Conservation (phyloP, 2,329 filamentous ascomycete genomes). For the Rhynchosporium secalis region DNA sequence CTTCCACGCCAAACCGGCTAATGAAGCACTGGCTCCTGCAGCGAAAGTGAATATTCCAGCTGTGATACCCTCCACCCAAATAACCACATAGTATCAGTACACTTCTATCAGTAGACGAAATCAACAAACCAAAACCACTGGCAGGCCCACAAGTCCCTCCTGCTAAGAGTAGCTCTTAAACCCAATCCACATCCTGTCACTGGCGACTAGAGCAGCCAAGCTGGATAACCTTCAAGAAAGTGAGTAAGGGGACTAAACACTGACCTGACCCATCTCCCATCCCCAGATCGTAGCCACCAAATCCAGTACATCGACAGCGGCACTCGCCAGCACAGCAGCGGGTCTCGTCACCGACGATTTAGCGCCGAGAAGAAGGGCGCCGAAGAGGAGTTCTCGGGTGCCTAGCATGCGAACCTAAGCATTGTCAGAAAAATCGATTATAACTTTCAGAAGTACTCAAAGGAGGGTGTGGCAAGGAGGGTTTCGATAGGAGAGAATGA, state of each 20-base stretch:
- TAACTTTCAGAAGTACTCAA: too few species aligned
- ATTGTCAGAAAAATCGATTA: background rate
- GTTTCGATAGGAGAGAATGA: background rate
- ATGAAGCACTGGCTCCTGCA: background rate
- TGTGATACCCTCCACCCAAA: background rate
- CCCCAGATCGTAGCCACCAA: constrained; percentile 4
- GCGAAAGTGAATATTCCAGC: background rate
- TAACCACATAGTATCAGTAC: background rate
- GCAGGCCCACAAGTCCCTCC: too few species aligned
- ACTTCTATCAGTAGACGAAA: too few species aligned
- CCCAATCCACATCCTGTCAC: background rate
- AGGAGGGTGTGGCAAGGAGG: background rate
- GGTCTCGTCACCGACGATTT: constrained; percentile 15
- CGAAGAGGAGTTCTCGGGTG: constrained; percentile 15
- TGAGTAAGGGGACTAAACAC: background rate
- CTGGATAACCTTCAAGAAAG: background rate
- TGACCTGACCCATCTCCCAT: background rate
- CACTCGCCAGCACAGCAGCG: constrained; percentile 16
- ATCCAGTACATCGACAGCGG: constrained; percentile 14
- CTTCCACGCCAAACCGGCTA: constrained; percentile 3
- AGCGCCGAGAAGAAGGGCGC: constrained; percentile 11
- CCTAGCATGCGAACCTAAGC: constrained; percentile 13
- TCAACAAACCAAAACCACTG: too few species aligned
- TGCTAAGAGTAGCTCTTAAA: background rate
- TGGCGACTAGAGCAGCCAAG: background rate